phyloP scores from a whole-genome alignment of 495 filamentous ascomycete genomes.

The Podospora appendiculata region DNA sequence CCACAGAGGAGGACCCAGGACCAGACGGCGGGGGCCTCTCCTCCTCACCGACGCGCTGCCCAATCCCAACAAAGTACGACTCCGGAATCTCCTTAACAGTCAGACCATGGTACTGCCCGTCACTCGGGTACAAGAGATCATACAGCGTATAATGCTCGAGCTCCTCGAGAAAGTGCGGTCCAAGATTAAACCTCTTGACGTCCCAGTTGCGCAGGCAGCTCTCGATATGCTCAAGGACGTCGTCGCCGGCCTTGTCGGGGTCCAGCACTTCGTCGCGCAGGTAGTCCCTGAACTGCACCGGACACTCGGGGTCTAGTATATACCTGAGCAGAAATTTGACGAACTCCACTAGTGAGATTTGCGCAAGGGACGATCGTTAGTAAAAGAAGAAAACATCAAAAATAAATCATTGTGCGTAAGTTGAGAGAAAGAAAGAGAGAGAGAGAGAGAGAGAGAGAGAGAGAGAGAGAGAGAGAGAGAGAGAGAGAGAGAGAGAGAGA shows the following conservation, averaged over 20 bases:
- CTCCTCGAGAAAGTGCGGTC: neutral
- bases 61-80: too few species aligned
- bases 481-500: too few species aligned
- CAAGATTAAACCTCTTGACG: constrained; percentile 1
- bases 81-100: constrained; percentile 2
- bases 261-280: constrained; percentile 3
- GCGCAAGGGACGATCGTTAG: too few species aligned
- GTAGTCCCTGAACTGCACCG: constrained; percentile 3
- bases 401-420: too few species aligned
- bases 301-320: constrained; percentile 1
- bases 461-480: too few species aligned
- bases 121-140: neutral
- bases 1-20: too few species aligned
- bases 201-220: constrained; percentile 1
- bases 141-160: constrained; percentile 1
- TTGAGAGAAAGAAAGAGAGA: too few species aligned
- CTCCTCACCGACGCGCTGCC: too few species aligned
- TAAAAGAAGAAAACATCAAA: neutral
- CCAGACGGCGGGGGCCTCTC: too few species aligned
- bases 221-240: neutral
- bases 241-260: neutral
- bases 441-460: too few species aligned
- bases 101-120: neutral
- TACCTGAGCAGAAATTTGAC: too few species aligned
- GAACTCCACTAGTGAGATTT: too few species aligned